Percentiles rank a stretch among this genome's conserved stretches.
Evolutionary conservation across 225 moss, liverwort and hornwort genomes (phyloP).

Genomic region (Ulota crispa): DNA sequence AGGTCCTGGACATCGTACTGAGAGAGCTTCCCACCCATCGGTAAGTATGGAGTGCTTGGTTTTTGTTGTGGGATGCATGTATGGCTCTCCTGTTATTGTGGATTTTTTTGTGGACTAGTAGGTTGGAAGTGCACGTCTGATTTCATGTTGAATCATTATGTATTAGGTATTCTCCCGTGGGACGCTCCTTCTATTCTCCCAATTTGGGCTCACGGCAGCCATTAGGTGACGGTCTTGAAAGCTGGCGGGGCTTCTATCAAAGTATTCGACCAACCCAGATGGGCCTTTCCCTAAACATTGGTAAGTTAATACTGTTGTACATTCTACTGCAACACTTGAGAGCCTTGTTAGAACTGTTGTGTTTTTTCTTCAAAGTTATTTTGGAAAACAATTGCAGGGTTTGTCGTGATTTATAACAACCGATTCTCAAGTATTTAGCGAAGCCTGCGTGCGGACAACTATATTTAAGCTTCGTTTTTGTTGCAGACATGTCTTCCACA

Average conservation of each 20-base stretch:
- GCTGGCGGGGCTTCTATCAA: constrained; percentile 98
- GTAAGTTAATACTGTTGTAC: constrained; percentile 23
- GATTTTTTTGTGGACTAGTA: neutral
- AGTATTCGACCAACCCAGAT: constrained; percentile 98
- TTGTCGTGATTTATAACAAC: neutral
- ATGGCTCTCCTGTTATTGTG: accelerated
- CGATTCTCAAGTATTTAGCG: too few species aligned
- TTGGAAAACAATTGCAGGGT: too few species aligned
- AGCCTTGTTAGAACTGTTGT: neutral
- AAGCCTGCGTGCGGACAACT: neutral
- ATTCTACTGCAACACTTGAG: neutral
- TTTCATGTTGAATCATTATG: neutral
- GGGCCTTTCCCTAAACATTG: constrained; percentile 97
- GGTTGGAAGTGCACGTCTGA: neutral
- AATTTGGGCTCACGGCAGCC: constrained; percentile 81
- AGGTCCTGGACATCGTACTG: constrained; percentile 91
- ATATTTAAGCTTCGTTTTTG: neutral
- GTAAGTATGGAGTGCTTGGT: constrained; percentile 22
- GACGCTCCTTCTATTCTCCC: constrained; percentile 95
- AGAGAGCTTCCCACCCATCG: constrained; percentile 93
- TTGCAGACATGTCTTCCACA: constrained; percentile 96
- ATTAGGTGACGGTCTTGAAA: constrained; percentile 93
- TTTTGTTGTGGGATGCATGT: neutral
- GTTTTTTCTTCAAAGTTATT: neutral
- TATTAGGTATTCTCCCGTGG: constrained; percentile 89